phyloP scores from a whole-genome alignment of 768 basidiomycete genomes.

The Porphyrellus cyaneotinctus region DNA sequence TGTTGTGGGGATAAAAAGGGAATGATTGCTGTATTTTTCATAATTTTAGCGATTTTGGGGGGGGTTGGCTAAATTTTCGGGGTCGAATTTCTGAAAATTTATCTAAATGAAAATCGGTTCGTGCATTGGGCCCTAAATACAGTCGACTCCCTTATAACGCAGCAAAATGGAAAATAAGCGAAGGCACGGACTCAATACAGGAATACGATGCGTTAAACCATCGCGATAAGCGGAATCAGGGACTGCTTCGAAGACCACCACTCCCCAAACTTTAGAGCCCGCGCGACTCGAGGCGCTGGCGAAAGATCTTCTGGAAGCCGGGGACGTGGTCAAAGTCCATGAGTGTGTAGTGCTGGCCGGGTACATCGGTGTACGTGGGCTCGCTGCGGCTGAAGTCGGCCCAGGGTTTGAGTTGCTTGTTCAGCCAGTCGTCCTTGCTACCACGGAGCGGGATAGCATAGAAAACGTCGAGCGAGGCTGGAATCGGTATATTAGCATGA shows the following conservation, averaged over 20 bases:
- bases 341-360: conserved; percentile 28
- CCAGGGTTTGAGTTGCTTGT: conserved; percentile 29
- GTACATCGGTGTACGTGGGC: conserved; percentile 23
- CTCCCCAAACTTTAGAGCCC: conserved; percentile 18
- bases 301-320: conserved; percentile 29
- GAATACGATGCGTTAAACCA: too few species aligned
- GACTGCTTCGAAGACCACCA: not conserved
- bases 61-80: too few species aligned
- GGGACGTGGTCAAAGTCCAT: conserved; percentile 33
- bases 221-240: too few species aligned
- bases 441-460: conserved; percentile 28
- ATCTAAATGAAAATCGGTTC: too few species aligned
- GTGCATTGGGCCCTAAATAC: too few species aligned
- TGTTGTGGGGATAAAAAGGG: too few species aligned
- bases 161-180: too few species aligned
- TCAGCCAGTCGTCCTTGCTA: conserved; percentile 29
- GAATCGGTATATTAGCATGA: not conserved
- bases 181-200: too few species aligned
- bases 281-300: conserved; percentile 22
- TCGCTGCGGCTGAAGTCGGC: conserved; percentile 20
- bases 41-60: too few species aligned
- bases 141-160: too few species aligned
- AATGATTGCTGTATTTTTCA: too few species aligned
- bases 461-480: conserved; percentile 23
- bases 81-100: too few species aligned